Conservation (phyloP, 139 green algal genomes). For the Penium margaritaceum region DNA sequence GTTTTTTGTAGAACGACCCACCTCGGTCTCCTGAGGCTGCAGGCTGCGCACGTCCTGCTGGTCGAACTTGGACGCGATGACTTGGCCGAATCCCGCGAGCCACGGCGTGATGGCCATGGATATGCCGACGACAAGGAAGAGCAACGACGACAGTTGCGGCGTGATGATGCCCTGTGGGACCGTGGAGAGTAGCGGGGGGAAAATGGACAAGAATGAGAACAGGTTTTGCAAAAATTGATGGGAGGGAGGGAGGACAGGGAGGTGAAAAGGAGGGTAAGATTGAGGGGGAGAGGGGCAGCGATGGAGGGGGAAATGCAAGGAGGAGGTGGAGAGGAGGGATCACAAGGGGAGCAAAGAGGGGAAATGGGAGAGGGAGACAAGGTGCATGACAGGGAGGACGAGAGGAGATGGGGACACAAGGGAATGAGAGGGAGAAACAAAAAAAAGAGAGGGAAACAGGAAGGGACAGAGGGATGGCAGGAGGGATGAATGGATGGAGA, state of each 20-base stretch:
- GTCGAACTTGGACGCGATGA: constrained; percentile 72
- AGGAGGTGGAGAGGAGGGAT: not conserved
- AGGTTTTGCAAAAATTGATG: too few species aligned
- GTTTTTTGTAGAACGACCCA: not conserved
- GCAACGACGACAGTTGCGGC: constrained; percentile 62
- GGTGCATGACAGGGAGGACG: not conserved
- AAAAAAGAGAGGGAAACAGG: not conserved
- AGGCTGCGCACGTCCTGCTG: constrained; percentile 65
- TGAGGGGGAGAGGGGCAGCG: not conserved
- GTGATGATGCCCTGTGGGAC: constrained; percentile 54
- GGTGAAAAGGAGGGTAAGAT: not conserved
- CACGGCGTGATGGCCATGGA: constrained; percentile 94
- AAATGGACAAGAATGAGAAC: too few species aligned
- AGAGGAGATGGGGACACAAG: constrained; percentile 4
- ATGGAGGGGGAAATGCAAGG: not conserved
- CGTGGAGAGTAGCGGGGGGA: too few species aligned
- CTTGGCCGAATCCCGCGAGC: constrained; percentile 72
- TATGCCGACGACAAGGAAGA: constrained; percentile 93
- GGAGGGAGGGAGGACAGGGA: constrained; percentile 15
- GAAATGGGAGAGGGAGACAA: not conserved
- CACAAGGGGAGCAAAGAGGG: not conserved
- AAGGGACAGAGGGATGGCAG: not conserved
- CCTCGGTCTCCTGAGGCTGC: constrained; percentile 68
- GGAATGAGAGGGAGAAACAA: not conserved
- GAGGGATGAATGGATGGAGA: too few species aligned